Evolutionary conservation across 306 rosid species (phyloP).

Genomic region (Comarum palustre): DNA sequence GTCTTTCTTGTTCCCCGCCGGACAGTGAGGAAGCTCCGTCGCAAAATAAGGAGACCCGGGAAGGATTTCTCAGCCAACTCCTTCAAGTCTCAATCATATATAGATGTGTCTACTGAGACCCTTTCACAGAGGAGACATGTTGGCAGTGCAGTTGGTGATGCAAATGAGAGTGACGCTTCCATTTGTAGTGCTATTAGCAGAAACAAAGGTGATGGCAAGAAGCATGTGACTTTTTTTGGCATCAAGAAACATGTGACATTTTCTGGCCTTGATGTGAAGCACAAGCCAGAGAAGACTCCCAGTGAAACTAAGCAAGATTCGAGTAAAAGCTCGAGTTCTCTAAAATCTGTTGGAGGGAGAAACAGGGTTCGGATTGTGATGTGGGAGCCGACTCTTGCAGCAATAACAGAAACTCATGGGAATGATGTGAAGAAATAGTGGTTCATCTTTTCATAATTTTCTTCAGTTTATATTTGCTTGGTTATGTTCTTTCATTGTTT

Average conservation of each 20-base stretch:
- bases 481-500: conserved; percentile 1
- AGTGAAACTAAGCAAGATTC: neutral
- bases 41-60: conserved; percentile 6
- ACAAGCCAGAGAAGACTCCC: neutral
- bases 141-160: neutral
- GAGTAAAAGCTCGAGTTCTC: neutral
- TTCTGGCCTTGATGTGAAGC: conserved; percentile 21
- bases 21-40: conserved; percentile 25
- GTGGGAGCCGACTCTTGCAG: conserved; percentile 27
- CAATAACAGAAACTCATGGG: conserved; percentile 14
- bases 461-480: neutral
- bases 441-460: neutral
- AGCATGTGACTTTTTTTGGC: conserved; percentile 16
- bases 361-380: conserved; percentile 8
- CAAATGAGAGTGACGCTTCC: neutral
- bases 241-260: conserved; percentile 21
- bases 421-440: neutral
- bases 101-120: neutral
- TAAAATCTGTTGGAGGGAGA: neutral
- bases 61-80: neutral
- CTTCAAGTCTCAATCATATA: neutral
- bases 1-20: conserved; percentile 22
- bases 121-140: neutral
- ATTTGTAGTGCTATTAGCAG: neutral
- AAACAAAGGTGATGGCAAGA: conserved; percentile 6